Percentiles rank a stretch among this genome's conserved stretches.
Evolutionary conservation across 2,329 filamentous ascomycete species (phyloP).

Genomic region (Clarireedia paspali): DNA sequence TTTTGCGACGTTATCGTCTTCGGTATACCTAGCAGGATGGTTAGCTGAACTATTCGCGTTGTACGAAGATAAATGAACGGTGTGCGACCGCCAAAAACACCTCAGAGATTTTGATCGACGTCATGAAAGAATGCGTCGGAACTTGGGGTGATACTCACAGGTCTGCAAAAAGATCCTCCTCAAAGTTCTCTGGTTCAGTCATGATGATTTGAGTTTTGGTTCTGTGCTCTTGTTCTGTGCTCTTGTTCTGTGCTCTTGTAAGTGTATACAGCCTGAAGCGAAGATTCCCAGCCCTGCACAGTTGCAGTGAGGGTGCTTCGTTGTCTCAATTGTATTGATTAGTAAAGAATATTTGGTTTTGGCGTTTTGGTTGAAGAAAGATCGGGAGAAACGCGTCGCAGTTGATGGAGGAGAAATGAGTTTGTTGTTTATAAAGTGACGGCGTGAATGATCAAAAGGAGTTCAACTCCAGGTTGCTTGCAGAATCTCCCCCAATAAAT

Average conservation of each 20-base stretch:
- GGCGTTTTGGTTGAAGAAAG: not conserved
- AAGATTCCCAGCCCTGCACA: not conserved
- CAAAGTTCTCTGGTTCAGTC: slow-evolving; percentile 75
- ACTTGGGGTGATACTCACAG: slow-evolving; percentile 53
- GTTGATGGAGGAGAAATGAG: not conserved
- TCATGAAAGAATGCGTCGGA: not conserved
- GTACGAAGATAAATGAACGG: not conserved
- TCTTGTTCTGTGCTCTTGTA: not conserved
- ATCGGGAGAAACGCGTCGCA: not conserved
- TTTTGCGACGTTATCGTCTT: slow-evolving; percentile 49
- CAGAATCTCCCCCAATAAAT: not conserved
- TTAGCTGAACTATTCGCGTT: slow-evolving; percentile 1
- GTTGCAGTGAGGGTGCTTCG: not conserved
- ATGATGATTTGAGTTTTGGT: slow-evolving; percentile 39
- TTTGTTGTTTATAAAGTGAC: not conserved
- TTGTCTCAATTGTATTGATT: not conserved
- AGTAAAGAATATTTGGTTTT: not conserved
- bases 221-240: not conserved
- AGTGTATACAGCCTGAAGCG: not conserved
- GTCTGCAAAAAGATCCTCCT: slow-evolving; percentile 93
- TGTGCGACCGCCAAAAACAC: not conserved
- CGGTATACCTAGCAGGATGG: slow-evolving; percentile 51
- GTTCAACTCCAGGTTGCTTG: not conserved
- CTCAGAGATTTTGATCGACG: not conserved
- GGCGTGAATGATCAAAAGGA: too few relatives aligned